A percentile compares a stretch with the other conserved stretches of the same genome.
Evolutionary conservation across 805 yeast species (phyloP).

Genomic region (Metschnikowia hibisci): DNA sequence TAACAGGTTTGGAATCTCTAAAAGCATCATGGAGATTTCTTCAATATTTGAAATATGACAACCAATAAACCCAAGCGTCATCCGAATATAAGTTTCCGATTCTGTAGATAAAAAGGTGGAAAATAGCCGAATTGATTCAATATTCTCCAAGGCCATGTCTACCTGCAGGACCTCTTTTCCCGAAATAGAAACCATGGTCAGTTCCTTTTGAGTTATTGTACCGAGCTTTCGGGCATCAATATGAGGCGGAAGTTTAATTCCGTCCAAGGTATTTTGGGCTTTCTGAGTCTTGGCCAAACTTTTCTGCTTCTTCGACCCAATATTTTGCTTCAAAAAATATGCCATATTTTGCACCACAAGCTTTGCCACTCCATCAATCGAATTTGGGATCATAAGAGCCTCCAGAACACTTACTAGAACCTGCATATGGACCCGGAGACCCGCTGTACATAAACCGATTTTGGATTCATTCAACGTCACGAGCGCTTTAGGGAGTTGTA

Average conservation of each 20-base stretch:
- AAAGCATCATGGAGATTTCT: neutral
- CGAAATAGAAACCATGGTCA: neutral
- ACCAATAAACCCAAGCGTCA: conserved; percentile 11
- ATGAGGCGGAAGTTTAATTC: conserved; percentile 35
- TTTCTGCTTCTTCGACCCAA: neutral
- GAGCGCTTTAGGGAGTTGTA: conserved; percentile 24
- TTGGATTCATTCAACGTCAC: conserved; percentile 33
- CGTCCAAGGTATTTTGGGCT: conserved; percentile 25
- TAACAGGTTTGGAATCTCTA: neutral
- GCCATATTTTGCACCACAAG: conserved; percentile 1
- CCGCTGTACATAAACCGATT: conserved; percentile 22
- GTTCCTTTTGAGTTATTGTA: conserved; percentile 7
- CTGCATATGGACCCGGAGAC: conserved; percentile 30
- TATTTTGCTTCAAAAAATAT: neutral
- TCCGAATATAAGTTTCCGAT: conserved; percentile 21
- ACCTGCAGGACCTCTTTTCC: neutral
- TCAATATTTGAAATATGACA: conserved; percentile 3
- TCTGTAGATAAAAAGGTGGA: conserved; percentile 15
- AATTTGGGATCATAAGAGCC: neutral
- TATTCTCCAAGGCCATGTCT: conserved; percentile 7
- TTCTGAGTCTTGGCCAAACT: neutral
- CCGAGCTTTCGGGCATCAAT: conserved; percentile 32
- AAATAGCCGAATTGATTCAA: conserved; percentile 10
- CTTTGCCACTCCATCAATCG: neutral
- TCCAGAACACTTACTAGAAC: conserved; percentile 18